Base-by-base conservation (phyloP, 768 basidiomycete species). In the Rhizopogon vulgaris region DNA sequence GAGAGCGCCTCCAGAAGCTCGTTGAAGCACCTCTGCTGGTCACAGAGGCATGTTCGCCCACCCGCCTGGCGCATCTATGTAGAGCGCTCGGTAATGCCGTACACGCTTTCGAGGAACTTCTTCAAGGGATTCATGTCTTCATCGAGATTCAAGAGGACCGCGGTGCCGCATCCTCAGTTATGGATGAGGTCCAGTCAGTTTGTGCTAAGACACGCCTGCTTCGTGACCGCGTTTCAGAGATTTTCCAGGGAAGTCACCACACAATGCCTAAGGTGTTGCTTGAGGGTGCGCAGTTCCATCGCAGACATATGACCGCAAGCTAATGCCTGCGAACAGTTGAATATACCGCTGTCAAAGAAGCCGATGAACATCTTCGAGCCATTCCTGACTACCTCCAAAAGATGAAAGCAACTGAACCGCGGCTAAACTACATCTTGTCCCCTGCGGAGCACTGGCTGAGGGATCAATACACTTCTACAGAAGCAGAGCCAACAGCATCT, bases 71-170 rank as follows among this genome's bases (percentile, higher is more conserved):
- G 22, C 49, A 58, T 3, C 56, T 69, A 48, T 39, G 49, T 36
- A 27, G 54, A 15, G 58, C 66, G 3, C 37, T 68, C 14, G 22
- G 43, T 18, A 48, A 51, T 24, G 57, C 54, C 37, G 28, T 52
- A 9, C 64, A 67, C 46, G 68, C 74, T 11, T 56, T 78, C 27
- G 63, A 69, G 9, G 77, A 78, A 52, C 61, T 71, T 41, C 63
- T 52, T 22, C 63, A 68, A 28, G 73, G 63, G 17, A 63, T 75
- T 36, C 47, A 49, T 6, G 56, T 61, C 11, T 73, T 72, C 55
- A 64, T 63, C 37, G 61, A 66, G 6, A 58, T 74, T 40, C 61
- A 71, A 50, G 62, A 60, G 27, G 53, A 53, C 22, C 49, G 38
- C 8, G 51, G 53, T 6, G 38, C 25, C 6, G 45, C 68, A 14